phyloP scores from a whole-genome alignment of 1,284 basidiomycete genomes.

The Boletus sp. region DNA sequence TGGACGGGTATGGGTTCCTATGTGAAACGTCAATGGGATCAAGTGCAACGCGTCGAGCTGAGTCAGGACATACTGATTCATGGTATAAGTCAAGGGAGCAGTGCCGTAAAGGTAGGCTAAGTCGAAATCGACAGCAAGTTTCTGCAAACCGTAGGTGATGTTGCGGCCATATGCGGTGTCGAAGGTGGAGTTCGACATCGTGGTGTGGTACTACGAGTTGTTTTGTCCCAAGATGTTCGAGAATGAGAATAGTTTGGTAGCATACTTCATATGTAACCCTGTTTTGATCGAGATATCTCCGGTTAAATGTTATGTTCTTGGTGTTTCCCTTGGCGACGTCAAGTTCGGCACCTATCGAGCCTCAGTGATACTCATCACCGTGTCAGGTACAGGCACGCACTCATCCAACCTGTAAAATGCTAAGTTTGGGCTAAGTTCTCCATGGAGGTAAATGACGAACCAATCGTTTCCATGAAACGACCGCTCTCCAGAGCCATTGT shows the following conservation, averaged over 20 bases:
- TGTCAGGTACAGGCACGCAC: conserved; percentile 13
- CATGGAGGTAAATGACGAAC: conserved; percentile 33
- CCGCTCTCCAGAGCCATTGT: conserved; percentile 77
- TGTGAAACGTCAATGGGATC: background rate
- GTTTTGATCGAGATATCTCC: conserved; percentile 74
- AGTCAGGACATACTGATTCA: conserved; percentile 45
- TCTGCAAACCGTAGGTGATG: conserved; percentile 54
- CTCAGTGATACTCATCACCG: conserved; percentile 1
- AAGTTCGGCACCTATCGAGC: conserved; percentile 46
- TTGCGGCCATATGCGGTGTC: conserved; percentile 50
- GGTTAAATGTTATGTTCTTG: conserved; percentile 55
- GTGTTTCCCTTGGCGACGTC: conserved; percentile 37
- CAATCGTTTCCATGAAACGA: conserved; percentile 85
- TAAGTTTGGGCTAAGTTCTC: background rate
- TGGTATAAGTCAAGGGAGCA: conserved; percentile 69
- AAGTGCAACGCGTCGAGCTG: background rate
- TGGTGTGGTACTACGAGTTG: conserved; percentile 53
- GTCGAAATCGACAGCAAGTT: conserved; percentile 52
- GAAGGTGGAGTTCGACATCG: conserved; percentile 42
- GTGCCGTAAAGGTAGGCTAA: conserved; percentile 57
- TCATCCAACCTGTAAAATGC: conserved; percentile 33
- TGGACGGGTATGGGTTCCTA: conserved; percentile 63
- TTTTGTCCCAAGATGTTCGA: background rate
- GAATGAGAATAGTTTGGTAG: background rate
- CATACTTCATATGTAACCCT: conserved; percentile 64